A percentile compares a stretch with the other conserved stretches of the same genome.
Conservation (phyloP, 768 basidiomycete species). For the Lactarius quietus region DNA sequence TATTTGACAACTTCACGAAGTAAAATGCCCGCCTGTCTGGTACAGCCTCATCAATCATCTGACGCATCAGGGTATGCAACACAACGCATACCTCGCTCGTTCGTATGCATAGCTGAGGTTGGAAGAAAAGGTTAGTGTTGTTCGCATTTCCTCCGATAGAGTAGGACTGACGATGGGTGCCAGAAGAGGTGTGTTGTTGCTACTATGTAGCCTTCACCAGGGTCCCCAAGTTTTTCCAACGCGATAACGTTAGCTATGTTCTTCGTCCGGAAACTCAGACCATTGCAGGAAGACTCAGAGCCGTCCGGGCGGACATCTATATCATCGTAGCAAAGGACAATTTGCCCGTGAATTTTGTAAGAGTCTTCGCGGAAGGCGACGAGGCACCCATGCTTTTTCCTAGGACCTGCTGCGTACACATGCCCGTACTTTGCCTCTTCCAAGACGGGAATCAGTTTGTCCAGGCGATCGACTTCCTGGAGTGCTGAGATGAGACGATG, state of each 20-base stretch:
- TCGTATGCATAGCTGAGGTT: slow-evolving; percentile 70
- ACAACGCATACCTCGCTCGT: slow-evolving; percentile 54
- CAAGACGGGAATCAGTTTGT: slow-evolving; percentile 65
- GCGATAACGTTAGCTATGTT: slow-evolving; percentile 80
- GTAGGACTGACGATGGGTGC: slow-evolving; percentile 71
- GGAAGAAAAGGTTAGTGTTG: slow-evolving; percentile 5
- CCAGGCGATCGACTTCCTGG: slow-evolving; percentile 85
- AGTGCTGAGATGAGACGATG: neutral
- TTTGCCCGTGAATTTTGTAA: slow-evolving; percentile 47
- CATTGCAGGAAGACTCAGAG: slow-evolving; percentile 39
- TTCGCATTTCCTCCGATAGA: neutral
- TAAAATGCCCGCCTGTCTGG: slow-evolving; percentile 75
- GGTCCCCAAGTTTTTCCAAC: slow-evolving; percentile 43
- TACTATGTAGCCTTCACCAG: slow-evolving; percentile 58
- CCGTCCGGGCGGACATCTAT: slow-evolving; percentile 46
- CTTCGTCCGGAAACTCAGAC: slow-evolving; percentile 63
- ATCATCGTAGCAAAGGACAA: slow-evolving; percentile 66
- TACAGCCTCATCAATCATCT: neutral
- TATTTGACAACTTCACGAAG: slow-evolving; percentile 60
- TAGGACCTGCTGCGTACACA: slow-evolving; percentile 63
- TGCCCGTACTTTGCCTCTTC: slow-evolving; percentile 60
- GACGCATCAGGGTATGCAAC: neutral
- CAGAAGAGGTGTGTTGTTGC: slow-evolving; percentile 95
- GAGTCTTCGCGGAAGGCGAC: slow-evolving; percentile 61
- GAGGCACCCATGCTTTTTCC: slow-evolving; percentile 84